Evolutionary conservation across 768 basidiomycete genomes (phyloP), one percentile per base, ranked within the genome.

Genomic region (Amanita pallidorosea): DNA sequence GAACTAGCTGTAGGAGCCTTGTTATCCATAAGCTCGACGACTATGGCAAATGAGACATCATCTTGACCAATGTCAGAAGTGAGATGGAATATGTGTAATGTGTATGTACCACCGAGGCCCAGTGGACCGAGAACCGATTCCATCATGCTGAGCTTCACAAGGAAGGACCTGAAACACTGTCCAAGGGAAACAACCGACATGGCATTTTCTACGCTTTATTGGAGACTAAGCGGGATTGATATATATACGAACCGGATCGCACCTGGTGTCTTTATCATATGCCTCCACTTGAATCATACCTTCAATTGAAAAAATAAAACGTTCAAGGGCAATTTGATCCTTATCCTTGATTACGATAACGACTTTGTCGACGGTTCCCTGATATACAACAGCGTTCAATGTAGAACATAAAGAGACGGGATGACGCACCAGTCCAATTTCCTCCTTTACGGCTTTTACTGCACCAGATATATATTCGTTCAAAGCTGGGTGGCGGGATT

Each of bases 391-490:
- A 36, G 15, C 25, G 35, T 31, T 47, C 33, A 5, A 23, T 12
- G 44, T 4, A 20, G 15, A 22, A 34, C 2, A n/a, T 7, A 8
- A 17, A 33, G 6, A 33, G 25, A 4, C 36, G n/a, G 45, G 17
- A 12, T 17, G 27, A 55, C 72, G 53, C 57, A 90, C 90, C 51
- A 72, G 69, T 17, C 70, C 63, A 12, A 96, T 71, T 63, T 95
- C 91, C 42, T 88, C 86, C 17, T 76, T 73, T 25, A 93, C 65
- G n/a, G 88, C 84, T 59, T 84, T 85, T 52, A 92, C 74, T 2
- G 89, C 85, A 17, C 87, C 86, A n/a, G 88, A 79, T 51, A 98
- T 85, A 62, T 96, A 98, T 41, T 85, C 81, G 55, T 88, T 86
- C 47, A 98, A 71, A 37, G 79, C 78, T 2, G 93, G 92, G 62